Evolutionary conservation across 768 basidiomycete species (phyloP), one percentile per base, ranked within the genome.

Genomic region (Gloeostereum incarnatum): DNA sequence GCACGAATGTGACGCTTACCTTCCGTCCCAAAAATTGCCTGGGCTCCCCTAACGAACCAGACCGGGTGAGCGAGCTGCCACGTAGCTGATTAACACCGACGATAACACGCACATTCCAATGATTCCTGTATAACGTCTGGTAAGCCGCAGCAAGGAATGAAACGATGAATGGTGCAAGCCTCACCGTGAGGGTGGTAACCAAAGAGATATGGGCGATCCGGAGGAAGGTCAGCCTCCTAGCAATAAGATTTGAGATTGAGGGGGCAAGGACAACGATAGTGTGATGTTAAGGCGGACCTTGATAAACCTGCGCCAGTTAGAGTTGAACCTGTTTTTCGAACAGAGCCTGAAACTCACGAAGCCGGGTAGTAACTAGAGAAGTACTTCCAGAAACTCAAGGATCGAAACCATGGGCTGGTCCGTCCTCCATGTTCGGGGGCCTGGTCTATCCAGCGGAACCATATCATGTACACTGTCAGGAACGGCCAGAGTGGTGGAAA

Each of bases 151-250:
- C 6, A 30, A 24, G 36, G 38, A 7, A 42, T 27, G 26, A 9
- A 18, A 20, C 23, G 3, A 43, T 16, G 24, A 42, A 1, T n/a
- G 16, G 6, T 16, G 7, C 22, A 30, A 39, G 32, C 54, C 73
- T 23, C 43, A 81, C 93, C 96, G 59, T 99, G 96, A 13, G 96
- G 96, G 59, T 99, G 96, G 59, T 97, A 97, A 6, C 94, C 96
- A 60, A 99, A 99, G 10, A 99, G 74, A 61, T 99, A 99, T 14
- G 88, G 82, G 45, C 92, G 66, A 56, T 96, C 89, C 8, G 94
- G 66, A 1, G 94, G 91, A 17, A 99, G 70, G 46, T 94, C 88
- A 24, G 78, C 81, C 61, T 90, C 91, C 91, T 93, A 49, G n/a
- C n/a, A n/a, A n/a, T n/a, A n/a, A n/a, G n/a, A n/a, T n/a, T n/a